A percentile compares a stretch with the other conserved stretches of the same genome.
Conservation (phyloP, 2,329 filamentous ascomycete species). For the Aspergillus terreus region DNA sequence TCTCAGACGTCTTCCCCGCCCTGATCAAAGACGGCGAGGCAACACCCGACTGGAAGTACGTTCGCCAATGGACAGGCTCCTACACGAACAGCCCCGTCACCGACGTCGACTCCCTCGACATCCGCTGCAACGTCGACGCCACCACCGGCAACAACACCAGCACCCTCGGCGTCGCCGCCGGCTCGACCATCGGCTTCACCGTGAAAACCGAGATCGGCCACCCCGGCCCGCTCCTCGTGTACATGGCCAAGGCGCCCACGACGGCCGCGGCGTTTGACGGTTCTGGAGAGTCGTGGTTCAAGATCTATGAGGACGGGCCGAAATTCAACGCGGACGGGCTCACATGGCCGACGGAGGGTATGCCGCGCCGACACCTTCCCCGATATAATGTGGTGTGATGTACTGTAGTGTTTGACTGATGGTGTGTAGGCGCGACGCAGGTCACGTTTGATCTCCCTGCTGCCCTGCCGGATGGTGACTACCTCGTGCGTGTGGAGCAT, state of each 20-base stretch:
- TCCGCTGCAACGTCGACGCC: slow-evolving; percentile 17
- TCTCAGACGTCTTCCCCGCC: slow-evolving; percentile 8
- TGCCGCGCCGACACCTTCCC: background rate
- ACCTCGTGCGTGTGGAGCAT: slow-evolving; percentile 49
- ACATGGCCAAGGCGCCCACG: slow-evolving; percentile 21
- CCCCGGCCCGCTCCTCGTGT: slow-evolving; percentile 20
- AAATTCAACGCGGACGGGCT: slow-evolving; percentile 8
- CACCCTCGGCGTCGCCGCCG: slow-evolving; percentile 12
- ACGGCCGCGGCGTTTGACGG: slow-evolving; percentile 15
- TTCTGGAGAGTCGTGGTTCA: slow-evolving; percentile 19
- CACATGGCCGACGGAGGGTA: slow-evolving; percentile 8
- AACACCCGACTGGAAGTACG: slow-evolving; percentile 15
- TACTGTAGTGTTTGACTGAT: too few relatives aligned
- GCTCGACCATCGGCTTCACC: slow-evolving; percentile 14
- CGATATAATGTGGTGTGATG: too few relatives aligned
- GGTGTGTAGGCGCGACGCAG: too few relatives aligned
- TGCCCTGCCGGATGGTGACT: slow-evolving; percentile 46
- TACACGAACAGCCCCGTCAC: slow-evolving; percentile 11
- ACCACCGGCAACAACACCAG: slow-evolving; percentile 11
- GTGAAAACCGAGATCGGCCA: slow-evolving; percentile 17
- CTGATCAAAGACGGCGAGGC: slow-evolving; percentile 9
- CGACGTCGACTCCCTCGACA: slow-evolving; percentile 10
- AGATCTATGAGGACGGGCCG: slow-evolving; percentile 13
- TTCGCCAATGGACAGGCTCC: slow-evolving; percentile 13
- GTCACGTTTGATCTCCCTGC: slow-evolving; percentile 37